Base-by-base conservation (phyloP, 1,284 basidiomycete species). In the Mycosarcoma maydis region DNA sequence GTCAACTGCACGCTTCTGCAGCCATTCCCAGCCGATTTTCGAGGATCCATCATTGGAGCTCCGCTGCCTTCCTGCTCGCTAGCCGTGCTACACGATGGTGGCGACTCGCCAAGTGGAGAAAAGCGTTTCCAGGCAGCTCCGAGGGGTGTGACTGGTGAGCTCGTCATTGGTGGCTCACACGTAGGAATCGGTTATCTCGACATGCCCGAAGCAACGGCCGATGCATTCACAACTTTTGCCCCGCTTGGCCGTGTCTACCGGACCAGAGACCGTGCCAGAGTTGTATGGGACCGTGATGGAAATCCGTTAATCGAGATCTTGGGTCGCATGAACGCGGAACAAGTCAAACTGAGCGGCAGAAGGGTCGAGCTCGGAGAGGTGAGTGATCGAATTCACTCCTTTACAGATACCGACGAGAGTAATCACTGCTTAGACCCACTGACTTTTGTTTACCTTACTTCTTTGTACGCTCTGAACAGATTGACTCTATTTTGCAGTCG, bases 1-100 rank as follows among this genome's bases (percentile, higher is more conserved):
- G 54, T 62, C 42, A 62, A 62, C 27, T 55, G 52, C 42, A 62
- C 59, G 20, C 59, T 62, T 7, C 30, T 62, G 37, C 42, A 56
- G 30, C 43, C 54, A 1, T 56, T 62, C 19, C 42, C 43, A 3
- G 45, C 42, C n/a, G 37, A 46, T 32, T 56, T 40, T 20, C 45
- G 59, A 6, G 59, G 59, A 14, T 49, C 59, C 6, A 51, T 62
- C 47, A 46, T 62, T 19, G 59, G 59, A n/a, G 13, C 11, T 3
- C 43, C 59, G 13, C 37, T 62, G 19, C 36, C 52, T 6, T 46
- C 59, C 13, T 55, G 52, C 43, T 56, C 53, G 13, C 47, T 62
- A 11, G 55, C 52, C 13, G 38, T 62, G 4, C 48, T 59, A 22
- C 10, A 4, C n/a, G 41, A 43, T 7, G 7, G 29, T 4, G 14